These are phyloP conservation scores for Viola pubescens DNA, from an alignment of 441 rosid genomes.

Conservation along the genomic window DNA sequence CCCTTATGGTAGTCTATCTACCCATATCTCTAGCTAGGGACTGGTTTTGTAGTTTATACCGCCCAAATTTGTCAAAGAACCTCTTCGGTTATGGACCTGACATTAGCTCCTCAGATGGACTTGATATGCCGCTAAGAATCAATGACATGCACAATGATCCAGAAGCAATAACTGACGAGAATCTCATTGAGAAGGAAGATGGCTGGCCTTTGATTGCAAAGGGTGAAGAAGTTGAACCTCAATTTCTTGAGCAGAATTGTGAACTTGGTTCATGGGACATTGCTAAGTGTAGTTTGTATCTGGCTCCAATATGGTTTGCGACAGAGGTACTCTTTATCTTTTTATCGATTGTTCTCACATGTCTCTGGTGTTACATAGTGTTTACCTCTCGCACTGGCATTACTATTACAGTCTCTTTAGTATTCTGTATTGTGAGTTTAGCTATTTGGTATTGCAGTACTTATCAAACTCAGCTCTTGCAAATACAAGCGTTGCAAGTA, in stretches of 20 bases:
- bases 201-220: slow-evolving; percentile 28
- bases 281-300: slow-evolving; percentile 43
- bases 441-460: slow-evolving; percentile 35
- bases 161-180: slow-evolving; percentile 23
- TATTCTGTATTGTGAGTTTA: slow-evolving; percentile 7
- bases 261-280: slow-evolving; percentile 30
- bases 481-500: slow-evolving; percentile 60
- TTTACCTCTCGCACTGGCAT: too few species aligned
- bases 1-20: slow-evolving; percentile 50
- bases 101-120: slow-evolving; percentile 17
- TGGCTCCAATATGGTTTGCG: slow-evolving; percentile 53
- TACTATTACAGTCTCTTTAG: not conserved
- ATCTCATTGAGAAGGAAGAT: slow-evolving; percentile 41
- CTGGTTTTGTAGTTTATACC: slow-evolving; percentile 27
- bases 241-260: slow-evolving; percentile 11
- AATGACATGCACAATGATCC: slow-evolving; percentile 19
- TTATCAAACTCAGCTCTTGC: slow-evolving; percentile 51
- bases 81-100: slow-evolving; percentile 4
- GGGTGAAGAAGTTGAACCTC: slow-evolving; percentile 25
- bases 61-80: slow-evolving; percentile 9
- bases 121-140: slow-evolving; percentile 33
- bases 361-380: too few species aligned
- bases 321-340: slow-evolving; percentile 40
- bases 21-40: slow-evolving; percentile 41
- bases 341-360: not conserved